Evolutionary conservation across 345 rosid species (phyloP).

Genomic region (Syzygium grande): DNA sequence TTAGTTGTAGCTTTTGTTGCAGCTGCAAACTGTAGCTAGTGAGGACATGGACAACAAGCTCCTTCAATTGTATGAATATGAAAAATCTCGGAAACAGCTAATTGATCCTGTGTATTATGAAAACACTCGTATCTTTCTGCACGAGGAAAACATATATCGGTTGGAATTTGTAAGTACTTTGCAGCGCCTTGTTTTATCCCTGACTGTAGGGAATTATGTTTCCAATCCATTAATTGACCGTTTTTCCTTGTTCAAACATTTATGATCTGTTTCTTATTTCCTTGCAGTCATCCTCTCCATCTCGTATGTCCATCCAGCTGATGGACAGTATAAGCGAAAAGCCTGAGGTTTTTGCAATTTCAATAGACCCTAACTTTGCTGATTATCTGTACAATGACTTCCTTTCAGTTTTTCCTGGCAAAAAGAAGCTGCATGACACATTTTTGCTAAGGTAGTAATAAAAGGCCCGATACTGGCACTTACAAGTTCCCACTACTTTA

Average conservation of each 20-base stretch:
- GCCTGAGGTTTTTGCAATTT: constrained; percentile 76
- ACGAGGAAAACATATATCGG: constrained; percentile 82
- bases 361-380: constrained; percentile 81
- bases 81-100: constrained; percentile 58
- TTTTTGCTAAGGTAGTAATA: constrained; percentile 48
- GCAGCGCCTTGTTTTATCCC: not conserved
- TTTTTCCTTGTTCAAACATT: not conserved
- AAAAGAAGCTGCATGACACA: constrained; percentile 60
- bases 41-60: constrained; percentile 88
- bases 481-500: not conserved
- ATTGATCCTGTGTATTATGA: constrained; percentile 69
- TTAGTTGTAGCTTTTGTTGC: constrained; percentile 1
- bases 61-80: constrained; percentile 78
- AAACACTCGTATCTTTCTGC: constrained; percentile 77
- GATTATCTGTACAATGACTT: constrained; percentile 72
- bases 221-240: not conserved
- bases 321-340: constrained; percentile 78
- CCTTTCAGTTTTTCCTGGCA: constrained; percentile 44
- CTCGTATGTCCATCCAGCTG: constrained; percentile 66
- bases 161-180: constrained; percentile 64
- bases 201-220: not conserved
- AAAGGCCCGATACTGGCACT: not conserved
- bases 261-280: not conserved
- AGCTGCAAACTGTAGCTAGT: constrained; percentile 89
- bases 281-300: constrained; percentile 56